Evolutionary conservation across 176 grass and related monocot species (phyloP), one percentile per base, ranked within the genome.

Genomic region (Rhynchospora tenuis): DNA sequence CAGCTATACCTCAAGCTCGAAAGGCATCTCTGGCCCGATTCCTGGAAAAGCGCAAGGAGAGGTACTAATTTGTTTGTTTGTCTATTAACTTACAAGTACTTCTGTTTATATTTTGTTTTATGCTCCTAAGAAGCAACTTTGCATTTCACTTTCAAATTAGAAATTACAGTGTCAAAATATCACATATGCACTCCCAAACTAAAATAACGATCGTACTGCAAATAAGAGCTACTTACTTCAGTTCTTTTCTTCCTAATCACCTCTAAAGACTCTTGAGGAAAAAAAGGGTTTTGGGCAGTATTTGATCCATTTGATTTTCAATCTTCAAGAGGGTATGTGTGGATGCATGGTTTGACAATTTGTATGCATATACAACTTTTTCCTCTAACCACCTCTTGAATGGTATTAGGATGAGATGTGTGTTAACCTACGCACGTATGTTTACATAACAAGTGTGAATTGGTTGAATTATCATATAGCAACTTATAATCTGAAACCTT

Each of bases 1-100:
- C 66, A 93, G 91, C 82, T 88, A 82, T 91, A 75, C 85, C 86
- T 38, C 87, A 83, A 61, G 90, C 86, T 85, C 78, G 86, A 66
- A 92, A 88, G 68, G 86, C 82, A 20, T 97, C 91, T 45, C 84
- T 94, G 14, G 86, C 85, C 6, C 84, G 91, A 72, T 97, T 97
- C 88, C 64, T 97, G 23, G 61, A 94, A 62, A 89, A 81, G 66
- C 90, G 91, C 63, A 94, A 86, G 75, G 86, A 91, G 59, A 94
- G 94, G 94, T 88, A 80, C 14, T 51, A 28, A 48, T 50, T 58
- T 65, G 46, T 88, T 33, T 29, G 23, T 47, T 63, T 51, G 19
- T 81, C 56, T 2, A 38, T 66, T 42, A 7, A 73, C 80, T 12
- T 64, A 65, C 28, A 33, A 55, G 45, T 77, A 51, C 27, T 10